A percentile compares a stretch with the other conserved stretches of the same genome.
Evolutionary conservation across 768 basidiomycete species (phyloP).

Genomic region (Suillus subluteus): DNA sequence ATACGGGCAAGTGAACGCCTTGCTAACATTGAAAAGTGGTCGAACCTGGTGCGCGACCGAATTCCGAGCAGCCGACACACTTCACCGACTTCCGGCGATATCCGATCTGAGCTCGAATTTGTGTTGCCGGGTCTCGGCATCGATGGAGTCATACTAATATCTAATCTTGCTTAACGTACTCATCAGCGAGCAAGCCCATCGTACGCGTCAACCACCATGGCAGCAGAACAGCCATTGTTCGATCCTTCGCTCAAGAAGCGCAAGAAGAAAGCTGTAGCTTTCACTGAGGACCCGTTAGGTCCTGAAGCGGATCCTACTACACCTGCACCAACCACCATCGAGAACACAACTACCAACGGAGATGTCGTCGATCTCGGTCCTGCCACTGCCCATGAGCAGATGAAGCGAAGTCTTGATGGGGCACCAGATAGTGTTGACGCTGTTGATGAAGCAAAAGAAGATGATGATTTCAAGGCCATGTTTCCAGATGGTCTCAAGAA

Average conservation of each 20-base stretch:
- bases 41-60: slow-evolving; percentile 18
- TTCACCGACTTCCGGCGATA: slow-evolving; percentile 43
- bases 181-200: slow-evolving; percentile 18
- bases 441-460: slow-evolving; percentile 54
- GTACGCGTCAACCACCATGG: slow-evolving; percentile 37
- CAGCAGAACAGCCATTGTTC: slow-evolving; percentile 76
- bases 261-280: slow-evolving; percentile 87
- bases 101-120: slow-evolving; percentile 30
- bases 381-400: slow-evolving; percentile 74
- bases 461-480: slow-evolving; percentile 81
- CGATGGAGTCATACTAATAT: slow-evolving; percentile 7
- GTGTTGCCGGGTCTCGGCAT: slow-evolving; percentile 34
- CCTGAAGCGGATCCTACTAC: slow-evolving; percentile 82
- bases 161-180: slow-evolving; percentile 16
- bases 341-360: slow-evolving; percentile 68
- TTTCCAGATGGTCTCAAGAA: slow-evolving; percentile 84
- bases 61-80: slow-evolving; percentile 17
- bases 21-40: slow-evolving; percentile 47
- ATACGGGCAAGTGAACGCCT: slow-evolving; percentile 51
- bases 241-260: slow-evolving; percentile 85
- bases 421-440: slow-evolving; percentile 37
- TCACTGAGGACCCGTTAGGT: slow-evolving; percentile 82
- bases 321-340: slow-evolving; percentile 75
- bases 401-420: slow-evolving; percentile 52
- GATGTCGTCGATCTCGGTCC: slow-evolving; percentile 79